phyloP scores from a whole-genome alignment of 495 filamentous ascomycete species.

The Hyaloscypha variabilis region DNA sequence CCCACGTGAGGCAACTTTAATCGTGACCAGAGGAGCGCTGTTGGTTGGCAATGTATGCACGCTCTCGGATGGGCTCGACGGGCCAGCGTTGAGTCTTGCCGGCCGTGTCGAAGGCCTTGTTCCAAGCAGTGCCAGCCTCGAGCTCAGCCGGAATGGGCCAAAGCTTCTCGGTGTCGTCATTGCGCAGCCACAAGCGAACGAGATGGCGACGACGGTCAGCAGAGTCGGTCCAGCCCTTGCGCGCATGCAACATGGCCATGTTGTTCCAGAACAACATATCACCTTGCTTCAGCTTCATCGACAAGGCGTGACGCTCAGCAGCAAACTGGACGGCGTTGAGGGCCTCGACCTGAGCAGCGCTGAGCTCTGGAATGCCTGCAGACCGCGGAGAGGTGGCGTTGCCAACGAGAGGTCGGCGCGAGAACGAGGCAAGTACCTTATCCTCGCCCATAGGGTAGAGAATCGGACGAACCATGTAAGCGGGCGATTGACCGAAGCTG shows the following conservation, averaged over 20 bases:
- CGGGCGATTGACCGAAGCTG: slow-evolving; percentile 14
- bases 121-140: slow-evolving; percentile 7
- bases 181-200: slow-evolving; percentile 45
- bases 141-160: slow-evolving; percentile 38
- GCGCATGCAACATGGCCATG: slow-evolving; percentile 67
- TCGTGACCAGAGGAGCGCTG: slow-evolving; percentile 21
- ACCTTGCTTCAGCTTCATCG: slow-evolving; percentile 58
- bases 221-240: slow-evolving; percentile 59
- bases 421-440: slow-evolving; percentile 16
- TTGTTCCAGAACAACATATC: slow-evolving; percentile 82
- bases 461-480: slow-evolving; percentile 17
- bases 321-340: slow-evolving; percentile 65
- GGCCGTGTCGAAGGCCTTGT: slow-evolving; percentile 15
- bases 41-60: slow-evolving; percentile 19
- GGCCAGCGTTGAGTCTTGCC: slow-evolving; percentile 20
- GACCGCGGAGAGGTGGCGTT: slow-evolving; percentile 37
- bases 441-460: slow-evolving; percentile 6
- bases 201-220: slow-evolving; percentile 37
- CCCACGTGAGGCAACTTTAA: not conserved
- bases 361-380: slow-evolving; percentile 54
- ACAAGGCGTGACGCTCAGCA: slow-evolving; percentile 57
- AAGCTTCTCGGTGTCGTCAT: slow-evolving; percentile 32
- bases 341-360: slow-evolving; percentile 60
- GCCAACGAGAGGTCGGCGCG: slow-evolving; percentile 16
- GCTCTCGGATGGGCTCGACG: slow-evolving; percentile 20